These are phyloP conservation scores for Diutina sp. DNA, from an alignment of 1,139 yeast genomes.

Conservation along the genomic window DNA sequence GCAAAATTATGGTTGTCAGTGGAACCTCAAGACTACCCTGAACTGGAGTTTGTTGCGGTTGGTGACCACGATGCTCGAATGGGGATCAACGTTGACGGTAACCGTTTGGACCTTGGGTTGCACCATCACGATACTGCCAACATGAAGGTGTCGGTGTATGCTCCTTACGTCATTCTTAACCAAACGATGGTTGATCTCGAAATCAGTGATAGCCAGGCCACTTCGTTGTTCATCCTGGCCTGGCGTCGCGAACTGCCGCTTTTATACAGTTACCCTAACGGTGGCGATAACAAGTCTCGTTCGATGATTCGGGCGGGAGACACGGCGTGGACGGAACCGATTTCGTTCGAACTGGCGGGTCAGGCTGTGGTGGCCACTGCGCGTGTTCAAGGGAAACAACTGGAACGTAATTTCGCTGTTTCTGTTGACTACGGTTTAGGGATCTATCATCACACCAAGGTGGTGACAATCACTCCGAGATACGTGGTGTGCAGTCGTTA, in stretches of 20 bases:
- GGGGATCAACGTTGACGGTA: constrained; percentile 42
- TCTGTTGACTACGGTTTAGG: constrained; percentile 81
- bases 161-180: constrained; percentile 79
- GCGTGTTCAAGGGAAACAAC: constrained; percentile 41
- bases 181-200: constrained; percentile 6
- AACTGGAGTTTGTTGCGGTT: constrained; percentile 60
- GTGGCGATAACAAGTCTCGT: background rate
- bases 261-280: background rate
- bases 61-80: constrained; percentile 31
- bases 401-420: constrained; percentile 69
- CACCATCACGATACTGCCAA: constrained; percentile 47
- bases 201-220: background rate
- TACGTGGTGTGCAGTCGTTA: constrained; percentile 60
- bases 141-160: constrained; percentile 51
- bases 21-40: constrained; percentile 47
- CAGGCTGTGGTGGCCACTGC: constrained; percentile 58
- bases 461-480: constrained; percentile 73
- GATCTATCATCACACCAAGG: constrained; percentile 61
- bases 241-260: background rate
- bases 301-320: constrained; percentile 16
- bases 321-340: constrained; percentile 62
- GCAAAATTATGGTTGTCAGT: constrained; percentile 55
- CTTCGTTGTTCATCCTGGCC: background rate
- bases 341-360: constrained; percentile 87
- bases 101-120: constrained; percentile 29